Base-by-base conservation (phyloP, 176 grass and related monocot genomes). In the Triticum turgidum region DNA sequence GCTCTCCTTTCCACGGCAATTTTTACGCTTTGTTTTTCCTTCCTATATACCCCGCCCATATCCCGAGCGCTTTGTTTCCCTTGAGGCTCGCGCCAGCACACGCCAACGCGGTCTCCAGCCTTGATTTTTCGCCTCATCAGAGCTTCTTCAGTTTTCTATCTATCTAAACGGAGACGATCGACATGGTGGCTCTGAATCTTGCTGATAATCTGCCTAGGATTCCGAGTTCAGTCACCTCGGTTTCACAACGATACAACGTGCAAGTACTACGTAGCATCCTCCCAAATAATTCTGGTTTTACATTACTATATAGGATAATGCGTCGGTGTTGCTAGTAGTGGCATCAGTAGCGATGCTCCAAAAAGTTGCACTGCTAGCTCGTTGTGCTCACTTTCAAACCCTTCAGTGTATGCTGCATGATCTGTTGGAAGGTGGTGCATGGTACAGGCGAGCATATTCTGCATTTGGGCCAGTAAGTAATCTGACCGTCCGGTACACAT, bases 51-150 rank as follows among this genome's bases (percentile, higher is more conserved):
- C 3, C 80, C 4, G 24, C 61, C 38, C 78, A 20, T 63, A 1
- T 27, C 24, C 81, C 35, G 54, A 21, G 17, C 54, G 58, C 88
- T 85, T 91, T 63, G 56, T 62, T 47, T 17, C 20, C 20, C 74
- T 56, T 8, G 61, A 51, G 13, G 20, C 32, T 25, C 83, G 61
- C 84, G 75, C 77, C 69, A 29, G 4, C 15, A 14, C 29, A 12
- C 2, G 2, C 41, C 15, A 14, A 9, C 20, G 20, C 32, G 7
- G 69, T 82, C 80, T 69, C 30, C 0, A 35, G 1, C 42, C 79
- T 51, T 3, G 78, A 21, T 66, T 30, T 30, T 30, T 45, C 39
- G 14, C 20, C 27, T 10, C 41, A 33, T 51, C 79, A 33, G 79
- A 82, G 42, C 11, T 81, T 68, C 29, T 45, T 25, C 33, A 18